Evolutionary conservation across 305 asterid species (phyloP), one percentile per base, ranked within the genome.

Genomic region (Striga hermonthica): DNA sequence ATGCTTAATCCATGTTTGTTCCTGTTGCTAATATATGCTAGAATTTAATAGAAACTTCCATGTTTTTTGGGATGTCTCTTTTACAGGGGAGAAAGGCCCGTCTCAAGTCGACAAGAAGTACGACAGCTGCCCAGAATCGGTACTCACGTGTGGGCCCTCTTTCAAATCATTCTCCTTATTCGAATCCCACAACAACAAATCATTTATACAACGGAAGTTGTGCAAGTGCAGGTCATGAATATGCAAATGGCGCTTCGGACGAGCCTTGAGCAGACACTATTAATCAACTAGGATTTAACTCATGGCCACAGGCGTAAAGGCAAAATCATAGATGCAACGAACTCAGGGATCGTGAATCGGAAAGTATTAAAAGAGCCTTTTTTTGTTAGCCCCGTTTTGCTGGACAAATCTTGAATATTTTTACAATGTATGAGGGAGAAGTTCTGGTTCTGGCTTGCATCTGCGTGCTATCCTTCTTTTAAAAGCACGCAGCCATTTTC

Each of bases 41-140:
- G 67, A 57, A 28, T 69, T 41, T 62, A 28, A 60, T 57, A 4
- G 28, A 39, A 57, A 54, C 31, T 16, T 64, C 14, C 52, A 34
- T 62, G 31, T 41, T 16, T 12, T 31, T 43, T 53, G 15, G 70
- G 48, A 22, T 22, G 31, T 22, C 31, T 22, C 31, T 22, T 2
- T 13, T 61, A 66, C 85, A 91, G 98, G 97, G 98, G 48, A 80
- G 98, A 61, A 91, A 91, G 78, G 97, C 97, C 54, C 95, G 97
- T 38, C 82, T 62, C 54, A 92, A 86, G 83, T 75, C 91, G 50
- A 92, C 96, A 39, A 86, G 95, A 80, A 90, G 96, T 74, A 71
- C 86, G 44, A 72, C 88, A 36, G 84, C 95, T 57, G 77, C 89
- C 58, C 95, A 81, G 70, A 88, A 64, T 80, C 95, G 93, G 79